Conservation (phyloP, 495 filamentous ascomycete species). For the Aspergillus conjunctus region DNA sequence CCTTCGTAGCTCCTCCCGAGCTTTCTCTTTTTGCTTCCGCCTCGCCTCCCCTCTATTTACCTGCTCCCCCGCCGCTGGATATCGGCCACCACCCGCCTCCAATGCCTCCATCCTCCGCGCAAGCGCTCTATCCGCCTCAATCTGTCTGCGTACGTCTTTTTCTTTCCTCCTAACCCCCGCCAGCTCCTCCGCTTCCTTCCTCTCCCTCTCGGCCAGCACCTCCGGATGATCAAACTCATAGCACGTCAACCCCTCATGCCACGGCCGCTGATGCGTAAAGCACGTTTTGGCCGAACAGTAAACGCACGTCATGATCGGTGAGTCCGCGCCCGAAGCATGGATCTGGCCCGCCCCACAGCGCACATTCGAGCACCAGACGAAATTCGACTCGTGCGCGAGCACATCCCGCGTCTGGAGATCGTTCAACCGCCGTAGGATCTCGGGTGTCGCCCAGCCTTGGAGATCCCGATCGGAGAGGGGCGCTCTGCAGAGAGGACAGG, state of each 20-base stretch:
- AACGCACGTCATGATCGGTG: slow-evolving; percentile 11
- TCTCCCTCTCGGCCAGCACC: not conserved
- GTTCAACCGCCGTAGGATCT: not conserved
- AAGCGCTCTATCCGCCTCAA: slow-evolving; percentile 5
- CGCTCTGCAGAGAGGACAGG: slow-evolving; percentile 10
- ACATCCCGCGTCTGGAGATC: slow-evolving; percentile 1
- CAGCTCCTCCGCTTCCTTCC: not conserved
- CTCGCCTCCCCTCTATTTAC: not conserved
- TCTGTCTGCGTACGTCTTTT: not conserved
- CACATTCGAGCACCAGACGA: slow-evolving; percentile 15
- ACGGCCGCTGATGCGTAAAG: slow-evolving; percentile 11
- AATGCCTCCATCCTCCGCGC: not conserved
- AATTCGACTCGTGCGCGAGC: slow-evolving; percentile 1
- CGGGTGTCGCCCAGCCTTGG: not conserved
- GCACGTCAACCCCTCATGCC: slow-evolving; percentile 13
- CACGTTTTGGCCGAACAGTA: slow-evolving; percentile 10
- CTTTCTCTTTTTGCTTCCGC: not conserved
- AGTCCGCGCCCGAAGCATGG: slow-evolving; percentile 7
- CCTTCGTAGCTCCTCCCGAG: not conserved
- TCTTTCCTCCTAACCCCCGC: not conserved
- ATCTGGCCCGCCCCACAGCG: slow-evolving; percentile 6
- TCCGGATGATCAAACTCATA: slow-evolving; percentile 11
- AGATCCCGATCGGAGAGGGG: slow-evolving; percentile 1
- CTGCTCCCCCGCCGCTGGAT: not conserved
- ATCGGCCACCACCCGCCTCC: not conserved